Conservation (phyloP, 345 rosid species). For the Microthlaspi erraticum region DNA sequence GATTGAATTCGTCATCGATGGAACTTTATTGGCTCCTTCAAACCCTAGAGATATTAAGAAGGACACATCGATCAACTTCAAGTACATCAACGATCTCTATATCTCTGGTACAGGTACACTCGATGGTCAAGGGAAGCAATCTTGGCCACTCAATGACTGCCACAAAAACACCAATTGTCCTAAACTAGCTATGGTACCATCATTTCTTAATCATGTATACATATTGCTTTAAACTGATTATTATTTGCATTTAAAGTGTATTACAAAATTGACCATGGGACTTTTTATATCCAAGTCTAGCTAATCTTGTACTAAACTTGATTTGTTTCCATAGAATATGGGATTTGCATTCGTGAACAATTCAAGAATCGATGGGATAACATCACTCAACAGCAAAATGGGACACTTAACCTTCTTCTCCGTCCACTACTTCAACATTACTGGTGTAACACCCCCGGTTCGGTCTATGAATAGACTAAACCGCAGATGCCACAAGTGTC, state of each 20-base stretch:
- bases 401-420: slow-evolving; percentile 38
- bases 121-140: slow-evolving; percentile 37
- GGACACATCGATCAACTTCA: too few species aligned
- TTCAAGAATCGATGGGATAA: slow-evolving; percentile 36
- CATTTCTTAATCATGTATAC: neutral
- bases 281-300: neutral
- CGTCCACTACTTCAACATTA: slow-evolving; percentile 37
- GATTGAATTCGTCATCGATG: too few species aligned
- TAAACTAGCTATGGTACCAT: slow-evolving; percentile 42
- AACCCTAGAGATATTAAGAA: too few species aligned
- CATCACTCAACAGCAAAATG: slow-evolving; percentile 43
- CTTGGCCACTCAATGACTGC: slow-evolving; percentile 44
- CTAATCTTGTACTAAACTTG: neutral
- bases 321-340: slow-evolving; percentile 3
- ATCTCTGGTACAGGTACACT: slow-evolving; percentile 42
- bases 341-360: slow-evolving; percentile 41
- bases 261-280: neutral
- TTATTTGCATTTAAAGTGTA: neutral
- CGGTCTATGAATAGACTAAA: too few species aligned
- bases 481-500: too few species aligned
- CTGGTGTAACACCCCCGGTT: slow-evolving; percentile 16
- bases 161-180: slow-evolving; percentile 32
- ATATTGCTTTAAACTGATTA: neutral
- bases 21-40: too few species aligned
- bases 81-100: slow-evolving; percentile 28